Percentiles rank a stretch among this genome's conserved stretches.
Conservation (phyloP, 1,139 yeast genomes). For the Pneumocystis oryctolagi region DNA sequence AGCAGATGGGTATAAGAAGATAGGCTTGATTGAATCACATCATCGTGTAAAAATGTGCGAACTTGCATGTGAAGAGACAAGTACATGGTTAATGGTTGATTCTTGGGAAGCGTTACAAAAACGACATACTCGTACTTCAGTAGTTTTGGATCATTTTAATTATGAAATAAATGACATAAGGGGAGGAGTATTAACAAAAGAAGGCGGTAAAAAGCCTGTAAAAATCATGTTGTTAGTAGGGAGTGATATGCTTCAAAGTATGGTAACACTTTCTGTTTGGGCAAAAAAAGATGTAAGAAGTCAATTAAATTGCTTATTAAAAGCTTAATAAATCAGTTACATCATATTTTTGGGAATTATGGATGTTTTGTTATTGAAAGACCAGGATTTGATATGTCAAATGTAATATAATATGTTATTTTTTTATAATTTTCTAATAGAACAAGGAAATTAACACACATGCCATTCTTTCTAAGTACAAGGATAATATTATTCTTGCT, state of each 20-base stretch:
- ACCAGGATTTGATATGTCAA: slow-evolving; percentile 89
- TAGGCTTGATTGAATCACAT: slow-evolving; percentile 74
- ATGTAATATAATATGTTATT: slow-evolving; percentile 71
- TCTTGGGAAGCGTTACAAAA: slow-evolving; percentile 97
- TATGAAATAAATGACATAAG: slow-evolving; percentile 82
- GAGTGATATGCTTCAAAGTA: slow-evolving; percentile 89
- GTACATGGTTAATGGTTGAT: slow-evolving; percentile 96
- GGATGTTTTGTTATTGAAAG: slow-evolving; percentile 95
- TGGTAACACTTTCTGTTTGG: slow-evolving; percentile 99
- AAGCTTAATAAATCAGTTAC: slow-evolving; percentile 24
- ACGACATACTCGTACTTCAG: slow-evolving; percentile 81
- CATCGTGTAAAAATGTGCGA: slow-evolving; percentile 97
- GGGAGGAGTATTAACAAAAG: slow-evolving; percentile 66
- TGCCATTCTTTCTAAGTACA: slow-evolving; percentile 5
- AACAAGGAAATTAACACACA: not conserved
- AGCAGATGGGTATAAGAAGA: slow-evolving; percentile 80
- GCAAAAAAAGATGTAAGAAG: slow-evolving; percentile 56
- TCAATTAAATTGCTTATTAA: no score
- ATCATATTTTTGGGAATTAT: slow-evolving; percentile 85
- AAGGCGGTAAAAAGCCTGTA: slow-evolving; percentile 48
- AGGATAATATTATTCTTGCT: slow-evolving; percentile 74
- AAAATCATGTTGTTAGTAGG: slow-evolving; percentile 95
- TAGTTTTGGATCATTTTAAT: slow-evolving; percentile 90
- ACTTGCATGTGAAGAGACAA: slow-evolving; percentile 90
- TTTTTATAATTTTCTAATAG: slow-evolving; percentile 66